Evolutionary conservation across 345 rosid genomes (phyloP).

Genomic region (Kernera saxatilis): DNA sequence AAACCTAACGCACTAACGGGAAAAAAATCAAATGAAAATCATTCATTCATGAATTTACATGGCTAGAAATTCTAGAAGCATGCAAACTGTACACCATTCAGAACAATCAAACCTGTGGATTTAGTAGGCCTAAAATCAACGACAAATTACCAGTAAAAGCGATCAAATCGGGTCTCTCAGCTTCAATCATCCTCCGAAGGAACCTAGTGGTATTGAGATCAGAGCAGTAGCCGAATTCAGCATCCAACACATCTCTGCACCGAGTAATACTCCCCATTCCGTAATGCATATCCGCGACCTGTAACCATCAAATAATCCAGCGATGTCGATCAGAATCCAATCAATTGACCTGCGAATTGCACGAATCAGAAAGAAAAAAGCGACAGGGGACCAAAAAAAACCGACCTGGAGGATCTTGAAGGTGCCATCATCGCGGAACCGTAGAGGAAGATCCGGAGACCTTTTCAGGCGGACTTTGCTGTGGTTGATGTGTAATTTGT

Average conservation of each 20-base stretch:
- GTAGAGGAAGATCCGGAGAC: conserved; percentile 60
- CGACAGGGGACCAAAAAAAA: no score
- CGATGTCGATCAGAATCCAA: neutral
- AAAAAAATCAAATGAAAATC: neutral
- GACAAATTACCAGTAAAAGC: conserved; percentile 63
- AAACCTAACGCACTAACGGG: neutral
- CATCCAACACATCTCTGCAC: conserved; percentile 65
- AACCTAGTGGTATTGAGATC: conserved; percentile 84
- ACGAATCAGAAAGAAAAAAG: neutral
- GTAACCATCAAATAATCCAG: neutral
- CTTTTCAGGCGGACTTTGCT: conserved; percentile 46
- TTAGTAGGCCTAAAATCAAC: neutral
- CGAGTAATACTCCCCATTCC: conserved; percentile 67
- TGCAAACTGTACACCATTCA: no score
- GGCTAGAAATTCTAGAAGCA: no score
- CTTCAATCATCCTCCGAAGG: conserved; percentile 58
- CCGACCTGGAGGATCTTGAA: conserved; percentile 91
- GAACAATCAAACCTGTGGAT: no score
- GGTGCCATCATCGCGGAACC: conserved; percentile 75
- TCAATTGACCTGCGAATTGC: neutral
- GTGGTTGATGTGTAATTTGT: conserved; percentile 36
- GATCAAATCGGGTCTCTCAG: conserved; percentile 76
- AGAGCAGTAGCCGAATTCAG: conserved; percentile 56
- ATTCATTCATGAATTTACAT: neutral
- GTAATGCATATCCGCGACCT: conserved; percentile 94